These are phyloP conservation scores for Aspergillus sp. DNA, from an alignment of 2,329 filamentous ascomycete genomes.

Conservation along the genomic window DNA sequence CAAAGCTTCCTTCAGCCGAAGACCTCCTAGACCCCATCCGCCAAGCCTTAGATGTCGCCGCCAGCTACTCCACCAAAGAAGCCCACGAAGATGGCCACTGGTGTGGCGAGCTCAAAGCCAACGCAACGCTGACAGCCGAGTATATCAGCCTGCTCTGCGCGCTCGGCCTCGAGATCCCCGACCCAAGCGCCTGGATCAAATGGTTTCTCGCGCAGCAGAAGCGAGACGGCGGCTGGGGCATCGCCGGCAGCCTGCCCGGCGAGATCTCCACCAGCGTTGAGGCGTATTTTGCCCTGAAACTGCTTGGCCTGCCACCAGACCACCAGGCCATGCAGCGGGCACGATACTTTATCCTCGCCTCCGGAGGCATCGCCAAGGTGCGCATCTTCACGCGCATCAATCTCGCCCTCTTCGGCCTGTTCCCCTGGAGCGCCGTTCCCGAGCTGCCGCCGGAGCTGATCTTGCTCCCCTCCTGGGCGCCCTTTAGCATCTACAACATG, in stretches of 20 bases:
- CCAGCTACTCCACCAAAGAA: no score
- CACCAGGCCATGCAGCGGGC: constrained; percentile 24
- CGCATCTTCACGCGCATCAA: constrained; percentile 38
- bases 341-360: constrained; percentile 26
- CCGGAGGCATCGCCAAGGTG: constrained; percentile 38
- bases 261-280: constrained; percentile 37
- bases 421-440: constrained; percentile 40
- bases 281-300: constrained; percentile 42
- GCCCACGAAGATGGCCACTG: no score
- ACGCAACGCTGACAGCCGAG: no score
- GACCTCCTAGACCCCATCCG: no score
- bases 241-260: constrained; percentile 29
- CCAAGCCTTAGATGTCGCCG: no score
- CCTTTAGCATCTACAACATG: constrained; percentile 38
- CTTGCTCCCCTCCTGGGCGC: constrained; percentile 30
- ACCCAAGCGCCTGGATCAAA: neutral
- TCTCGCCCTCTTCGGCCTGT: constrained; percentile 39
- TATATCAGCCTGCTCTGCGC: no score
- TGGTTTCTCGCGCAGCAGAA: constrained; percentile 30
- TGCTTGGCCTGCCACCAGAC: constrained; percentile 30
- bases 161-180: no score
- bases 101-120: no score
- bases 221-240: constrained; percentile 37
- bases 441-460: constrained; percentile 41
- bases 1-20: no score